Base-by-base conservation (phyloP, 2,329 filamentous ascomycete genomes). In the Didymella exigua region DNA sequence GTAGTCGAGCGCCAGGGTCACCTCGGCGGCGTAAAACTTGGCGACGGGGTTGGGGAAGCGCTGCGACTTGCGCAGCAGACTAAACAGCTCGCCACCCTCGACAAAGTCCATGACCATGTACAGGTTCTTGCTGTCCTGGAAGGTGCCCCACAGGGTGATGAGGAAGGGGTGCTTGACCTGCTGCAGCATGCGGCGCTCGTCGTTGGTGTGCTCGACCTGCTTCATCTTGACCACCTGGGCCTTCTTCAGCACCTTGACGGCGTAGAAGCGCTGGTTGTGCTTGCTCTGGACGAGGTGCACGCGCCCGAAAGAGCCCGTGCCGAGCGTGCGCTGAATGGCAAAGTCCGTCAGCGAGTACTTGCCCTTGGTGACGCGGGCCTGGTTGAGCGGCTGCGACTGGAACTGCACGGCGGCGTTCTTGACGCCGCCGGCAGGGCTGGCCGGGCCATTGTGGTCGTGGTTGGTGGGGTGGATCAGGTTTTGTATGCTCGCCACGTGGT, bases 61-160 rank as follows among this genome's bases (percentile, higher is more conserved):
- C 95, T 99, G 54, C 54, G 93, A 98, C 78, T 99, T 98, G 68
- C 95, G 85, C 68, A 99, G 81, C 68, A 99, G 78, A 65, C 93
- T 98, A 76, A 99, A 99, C 49, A 99, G 82, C 81, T 99, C 95
- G 70, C 95, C 95, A 65, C 95, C 95, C 78, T 99, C 95, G 49
- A 99, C 93, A 80, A 99, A 99, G 77, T 99, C 95, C 95, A 99
- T 99, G 69, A 99, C 95, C 95, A 99, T 99, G 84, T 99, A 99
- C 30, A 99, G 81, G 74, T 97, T 98, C 78, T 88, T 92, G 45
- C 88, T 85, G 71, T 99, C 95, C 75, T 98, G 93, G 76, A 98
- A 99, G 9, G 95, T 99, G 54, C 95, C 95, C 95, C 95, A 99
- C 34, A 99, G 82, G 1, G 95, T 99, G 73, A 99, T 95, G 61